Conservation (phyloP, 129 eudicot species). For the Heracleum sosnowskyi region DNA sequence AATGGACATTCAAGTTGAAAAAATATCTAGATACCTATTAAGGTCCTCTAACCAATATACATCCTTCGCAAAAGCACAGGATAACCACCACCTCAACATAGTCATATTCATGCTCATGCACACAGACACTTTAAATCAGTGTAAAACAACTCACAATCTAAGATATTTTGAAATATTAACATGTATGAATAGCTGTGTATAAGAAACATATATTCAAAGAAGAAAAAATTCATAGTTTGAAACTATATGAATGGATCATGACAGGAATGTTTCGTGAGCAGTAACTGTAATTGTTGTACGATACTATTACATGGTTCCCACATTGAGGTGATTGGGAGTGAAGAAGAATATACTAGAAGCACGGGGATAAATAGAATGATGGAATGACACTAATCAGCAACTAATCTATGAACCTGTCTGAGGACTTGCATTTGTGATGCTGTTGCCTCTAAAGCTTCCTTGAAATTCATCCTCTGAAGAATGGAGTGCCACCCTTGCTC, state of each 20-base stretch:
- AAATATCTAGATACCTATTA: neutral
- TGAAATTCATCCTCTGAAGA: slow-evolving; percentile 8
- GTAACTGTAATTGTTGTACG: slow-evolving; percentile 14
- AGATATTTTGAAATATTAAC: neutral
- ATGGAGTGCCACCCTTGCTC: neutral
- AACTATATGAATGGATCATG: neutral
- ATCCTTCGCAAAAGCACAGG: neutral
- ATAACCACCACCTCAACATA: neutral
- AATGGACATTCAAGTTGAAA: too few species aligned
- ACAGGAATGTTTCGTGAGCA: neutral
- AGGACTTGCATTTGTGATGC: neutral
- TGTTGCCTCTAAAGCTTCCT: neutral
- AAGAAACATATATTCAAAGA: neutral
- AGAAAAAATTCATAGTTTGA: neutral
- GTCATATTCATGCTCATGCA: neutral
- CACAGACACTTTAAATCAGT: neutral
- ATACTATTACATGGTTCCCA: slow-evolving; percentile 19
- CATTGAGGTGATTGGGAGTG: neutral
- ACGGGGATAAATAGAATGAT: neutral
- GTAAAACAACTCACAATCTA: neutral
- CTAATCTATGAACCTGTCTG: slow-evolving; percentile 8
- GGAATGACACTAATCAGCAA: slow-evolving; percentile 1
- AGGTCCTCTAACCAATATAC: neutral
- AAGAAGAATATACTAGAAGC: neutral
- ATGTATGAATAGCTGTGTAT: neutral